phyloP scores from a whole-genome alignment of 345 rosid species.

The Euphorbia lathyris region DNA sequence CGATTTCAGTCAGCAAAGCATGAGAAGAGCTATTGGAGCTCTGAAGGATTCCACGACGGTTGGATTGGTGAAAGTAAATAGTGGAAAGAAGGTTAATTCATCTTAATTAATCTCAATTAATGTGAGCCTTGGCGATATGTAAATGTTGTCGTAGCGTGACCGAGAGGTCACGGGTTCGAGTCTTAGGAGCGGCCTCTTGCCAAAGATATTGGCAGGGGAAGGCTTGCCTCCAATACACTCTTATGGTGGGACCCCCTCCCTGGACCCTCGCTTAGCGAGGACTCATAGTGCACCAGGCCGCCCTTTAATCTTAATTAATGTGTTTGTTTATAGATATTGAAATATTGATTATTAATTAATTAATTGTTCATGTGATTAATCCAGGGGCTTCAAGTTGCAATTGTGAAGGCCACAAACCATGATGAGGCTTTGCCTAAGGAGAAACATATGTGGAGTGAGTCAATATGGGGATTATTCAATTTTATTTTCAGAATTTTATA shows the following conservation, averaged over 20 bases:
- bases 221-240: too few relatives aligned
- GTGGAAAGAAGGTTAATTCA: conserved; percentile 36
- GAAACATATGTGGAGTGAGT: conserved; percentile 40
- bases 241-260: too few relatives aligned
- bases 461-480: not conserved
- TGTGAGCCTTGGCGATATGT: too few relatives aligned
- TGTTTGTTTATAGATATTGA: not conserved
- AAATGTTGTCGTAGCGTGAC: too few relatives aligned
- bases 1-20: conserved; percentile 20
- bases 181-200: too few relatives aligned
- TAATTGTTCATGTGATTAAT: conserved; percentile 1
- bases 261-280: too few relatives aligned
- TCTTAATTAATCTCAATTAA: too few relatives aligned
- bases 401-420: conserved; percentile 44
- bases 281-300: too few relatives aligned
- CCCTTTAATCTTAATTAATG: not conserved
- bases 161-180: too few relatives aligned
- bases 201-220: too few relatives aligned
- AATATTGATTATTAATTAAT: too few relatives aligned
- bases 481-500: too few relatives aligned
- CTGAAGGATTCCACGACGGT: conserved; percentile 42
- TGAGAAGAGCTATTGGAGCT: conserved; percentile 35
- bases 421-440: conserved; percentile 35
- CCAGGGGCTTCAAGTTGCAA: conserved; percentile 38
- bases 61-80: conserved; percentile 34